Evolutionary conservation across 2,329 filamentous ascomycete genomes (phyloP).

Genomic region (Fusarium nisikadoi): DNA sequence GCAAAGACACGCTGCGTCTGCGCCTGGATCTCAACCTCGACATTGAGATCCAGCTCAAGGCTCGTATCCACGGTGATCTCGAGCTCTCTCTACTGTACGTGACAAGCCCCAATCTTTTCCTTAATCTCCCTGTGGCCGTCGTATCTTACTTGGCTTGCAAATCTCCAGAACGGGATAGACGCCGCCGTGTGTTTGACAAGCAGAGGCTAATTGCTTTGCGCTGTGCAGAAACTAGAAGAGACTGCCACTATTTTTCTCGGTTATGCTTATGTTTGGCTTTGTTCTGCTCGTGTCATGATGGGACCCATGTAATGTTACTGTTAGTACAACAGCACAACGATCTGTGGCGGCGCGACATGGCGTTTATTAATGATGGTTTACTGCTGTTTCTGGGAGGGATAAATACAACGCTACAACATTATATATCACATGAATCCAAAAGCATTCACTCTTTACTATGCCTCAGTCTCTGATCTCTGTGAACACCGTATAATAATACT

Average conservation of each 20-base stretch:
- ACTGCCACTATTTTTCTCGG: not conserved
- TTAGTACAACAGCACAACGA: conserved; percentile 3
- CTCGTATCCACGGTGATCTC: conserved; percentile 85
- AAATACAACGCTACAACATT: conserved; percentile 10
- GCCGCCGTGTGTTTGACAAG: conserved; percentile 12
- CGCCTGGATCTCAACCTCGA: conserved; percentile 84
- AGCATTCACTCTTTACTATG: not conserved
- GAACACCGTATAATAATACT: not conserved
- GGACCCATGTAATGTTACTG: conserved; percentile 35
- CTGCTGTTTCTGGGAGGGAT: conserved; percentile 20
- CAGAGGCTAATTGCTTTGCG: conserved; percentile 42
- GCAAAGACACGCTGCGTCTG: conserved; percentile 73
- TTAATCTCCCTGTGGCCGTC: conserved; percentile 9
- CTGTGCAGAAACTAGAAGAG: conserved; percentile 35
- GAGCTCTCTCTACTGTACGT: conserved; percentile 76
- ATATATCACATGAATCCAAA: conserved; percentile 1
- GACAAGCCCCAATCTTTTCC: not conserved
- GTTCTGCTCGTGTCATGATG: conserved; percentile 26
- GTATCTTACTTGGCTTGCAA: conserved; percentile 44
- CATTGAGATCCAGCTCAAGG: conserved; percentile 86
- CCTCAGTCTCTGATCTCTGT: rapidly evolving
- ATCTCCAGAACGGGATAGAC: conserved; percentile 44
- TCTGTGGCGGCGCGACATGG: conserved; percentile 31
- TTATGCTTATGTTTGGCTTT: not conserved
- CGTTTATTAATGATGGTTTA: conserved; percentile 25